Evolutionary conservation across 164 flowering plant genomes (phyloP).

Genomic region (Macadamia tetraphylla): DNA sequence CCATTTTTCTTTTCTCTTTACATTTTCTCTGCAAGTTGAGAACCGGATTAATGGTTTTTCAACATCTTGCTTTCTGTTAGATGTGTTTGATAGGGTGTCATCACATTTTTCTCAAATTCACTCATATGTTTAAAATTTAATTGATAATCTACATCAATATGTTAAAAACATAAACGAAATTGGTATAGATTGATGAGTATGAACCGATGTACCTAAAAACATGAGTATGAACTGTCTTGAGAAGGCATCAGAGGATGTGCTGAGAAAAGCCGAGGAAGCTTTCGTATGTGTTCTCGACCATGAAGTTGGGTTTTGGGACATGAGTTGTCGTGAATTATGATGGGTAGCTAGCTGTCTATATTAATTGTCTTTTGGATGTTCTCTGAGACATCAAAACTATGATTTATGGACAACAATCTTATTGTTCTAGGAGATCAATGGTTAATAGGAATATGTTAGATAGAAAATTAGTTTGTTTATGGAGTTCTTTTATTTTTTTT

Average conservation of each 20-base stretch:
- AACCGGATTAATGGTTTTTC: no score
- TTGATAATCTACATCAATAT: background rate
- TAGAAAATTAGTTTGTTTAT: background rate
- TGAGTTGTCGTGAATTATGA: constrained; percentile 35
- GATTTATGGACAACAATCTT: background rate
- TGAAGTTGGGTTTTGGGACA: constrained; percentile 72
- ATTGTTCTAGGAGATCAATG: background rate
- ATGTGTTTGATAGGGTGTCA: background rate
- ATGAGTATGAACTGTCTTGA: constrained; percentile 23
- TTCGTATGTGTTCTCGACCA: constrained; percentile 37
- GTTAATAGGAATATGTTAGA: background rate
- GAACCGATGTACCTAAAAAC: background rate
- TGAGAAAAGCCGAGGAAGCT: constrained; percentile 33
- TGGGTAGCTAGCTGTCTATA: no score
- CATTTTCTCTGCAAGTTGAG: no score
- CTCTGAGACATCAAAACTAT: background rate
- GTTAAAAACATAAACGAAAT: background rate
- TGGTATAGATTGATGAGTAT: background rate
- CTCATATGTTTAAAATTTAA: background rate
- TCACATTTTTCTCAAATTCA: background rate
- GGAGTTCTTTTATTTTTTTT: no score
- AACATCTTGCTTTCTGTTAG: background rate
- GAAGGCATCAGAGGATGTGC: constrained; percentile 36
- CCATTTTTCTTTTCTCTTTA: no score
- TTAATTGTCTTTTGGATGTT: no score